Evolutionary conservation across 371 early-diverging fungal species (phyloP).

Genomic region (Mortierella polycephala): DNA sequence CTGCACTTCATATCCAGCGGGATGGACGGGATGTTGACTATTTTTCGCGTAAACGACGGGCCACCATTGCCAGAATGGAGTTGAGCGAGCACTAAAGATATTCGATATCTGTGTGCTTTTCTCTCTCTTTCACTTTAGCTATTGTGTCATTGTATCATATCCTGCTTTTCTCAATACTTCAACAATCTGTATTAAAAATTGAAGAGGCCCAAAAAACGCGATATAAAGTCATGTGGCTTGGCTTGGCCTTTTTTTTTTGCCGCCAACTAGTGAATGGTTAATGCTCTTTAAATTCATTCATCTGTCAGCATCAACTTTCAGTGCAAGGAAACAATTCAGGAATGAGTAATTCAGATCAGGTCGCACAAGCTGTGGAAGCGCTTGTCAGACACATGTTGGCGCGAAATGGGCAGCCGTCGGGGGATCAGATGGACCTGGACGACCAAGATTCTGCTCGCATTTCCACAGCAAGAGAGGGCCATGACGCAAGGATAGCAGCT

Average conservation of each 20-base stretch:
- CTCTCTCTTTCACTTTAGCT: too few relatives aligned
- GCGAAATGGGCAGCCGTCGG: constrained; percentile 10
- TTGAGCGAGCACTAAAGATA: constrained; percentile 1
- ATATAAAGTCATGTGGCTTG: too few relatives aligned
- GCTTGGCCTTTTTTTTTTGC: not conserved
- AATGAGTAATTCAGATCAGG: constrained; percentile 43
- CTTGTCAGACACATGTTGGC: constrained; percentile 24
- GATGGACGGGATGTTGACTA: constrained; percentile 33
- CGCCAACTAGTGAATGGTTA: not conserved
- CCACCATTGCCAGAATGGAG: constrained; percentile 44
- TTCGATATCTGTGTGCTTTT: too few relatives aligned
- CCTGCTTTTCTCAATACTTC: too few relatives aligned
- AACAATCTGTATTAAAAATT: too few relatives aligned
- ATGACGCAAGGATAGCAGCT: constrained; percentile 42
- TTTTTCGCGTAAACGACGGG: constrained; percentile 51
- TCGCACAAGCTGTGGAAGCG: constrained; percentile 34
- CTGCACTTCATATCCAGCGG: constrained; percentile 25
- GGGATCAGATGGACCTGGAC: constrained; percentile 43
- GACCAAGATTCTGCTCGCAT: not conserved
- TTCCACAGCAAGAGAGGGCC: not conserved
- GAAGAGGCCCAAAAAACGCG: too few relatives aligned
- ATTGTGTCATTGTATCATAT: too few relatives aligned
- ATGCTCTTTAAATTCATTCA: not conserved
- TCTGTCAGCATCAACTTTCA: too few relatives aligned
- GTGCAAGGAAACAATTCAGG: constrained; percentile 1